Evolutionary conservation across 352 stramenopile genomes (phyloP), one percentile per base, ranked within the genome.

Genomic region (Phytophthora pluvialis): DNA sequence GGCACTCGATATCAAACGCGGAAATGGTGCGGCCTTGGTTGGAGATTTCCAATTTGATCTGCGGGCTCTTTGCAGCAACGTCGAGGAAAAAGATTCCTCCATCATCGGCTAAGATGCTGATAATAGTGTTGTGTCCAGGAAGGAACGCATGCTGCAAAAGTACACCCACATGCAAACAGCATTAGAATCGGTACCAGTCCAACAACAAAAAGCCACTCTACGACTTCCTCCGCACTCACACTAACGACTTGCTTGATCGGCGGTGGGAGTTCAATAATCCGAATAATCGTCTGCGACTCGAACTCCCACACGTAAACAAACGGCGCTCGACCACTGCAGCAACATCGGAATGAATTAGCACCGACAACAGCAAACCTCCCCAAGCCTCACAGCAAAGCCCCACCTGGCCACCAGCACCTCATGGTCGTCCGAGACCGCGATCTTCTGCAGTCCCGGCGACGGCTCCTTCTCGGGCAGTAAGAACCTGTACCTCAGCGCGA

Each of bases 281-380:
- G 83, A 55, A 91, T 83, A 47, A 95, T 91, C 18, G 80, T 91
- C 62, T 95, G 85, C 3, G 85, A 87, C 50, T 95, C 80, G 42
- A 95, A 88, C 28, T 87, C 81, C 85, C 88, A 94, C 40, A 94
- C 81, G 18, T 93, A 95, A 43, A 95, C 78, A 60, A 84, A 91
- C n/a, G 77, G 77, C n/a, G 79, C 78, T 39, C 74, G 75, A 0
- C 86, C 86, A 70, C 85, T 95, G 36, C 48, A 67, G 21, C 25
- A 8, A 39, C 5, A 36, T 8, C 25, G 9, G 51, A 18, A 60
- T 10, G 45, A 4, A 46, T 13, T 50, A 60, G 1, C 9, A 64
- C 28, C 18, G 55, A 31, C 11, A 45, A 43, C 29, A 28, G 35
- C 9, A 57, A 9, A 36, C 1, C 36, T 5, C 15, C 25, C 38